Base-by-base conservation (phyloP, 148 eudicot species). In the Drosera capensis region DNA sequence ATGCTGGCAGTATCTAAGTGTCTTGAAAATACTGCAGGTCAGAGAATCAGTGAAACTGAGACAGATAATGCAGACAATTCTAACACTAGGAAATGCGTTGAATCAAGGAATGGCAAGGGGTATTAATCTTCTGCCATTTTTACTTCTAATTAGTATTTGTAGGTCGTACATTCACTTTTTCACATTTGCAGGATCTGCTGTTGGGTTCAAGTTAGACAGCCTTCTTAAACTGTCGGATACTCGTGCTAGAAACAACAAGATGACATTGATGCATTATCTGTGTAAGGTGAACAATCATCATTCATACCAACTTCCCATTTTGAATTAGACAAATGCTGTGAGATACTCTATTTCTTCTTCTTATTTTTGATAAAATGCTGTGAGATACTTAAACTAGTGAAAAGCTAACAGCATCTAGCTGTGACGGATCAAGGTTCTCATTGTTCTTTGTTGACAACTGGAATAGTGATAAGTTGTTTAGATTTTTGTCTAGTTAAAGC, bases 61-160 rank as follows among this genome's bases (percentile, higher is more conserved):
- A 45, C 93, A 90, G 61, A 70, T 90, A 60, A 90, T 90, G 97
- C 95, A 80, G 58, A 90, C 97, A n/a, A 90, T 90, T 53, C 73
- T 90, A 45, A 90, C 93, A 35, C 65, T 90, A 63, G 97, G 97
- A 52, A 90, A 90, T 65, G 97, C 97, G 62, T 59, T 90, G 62
- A 90, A 90, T 60, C 97, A 90, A 77, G 97, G 97, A 65, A 90
- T 95, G 61, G 93, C 97, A 36, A 75, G 97, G 72, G 97, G 97
- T 84, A 80, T 20, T 17, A 14, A 13, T 54, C 46, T n/a, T n/a
- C n/a, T n/a, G 2, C 30, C 12, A 41, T 2, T 7, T 11, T 47
- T 43, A 41, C 24, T 26, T 20, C 39, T 54, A 18, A 46, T 18
- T 30, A 25, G 45, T 39, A 14, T 25, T 40, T 56, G 37, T 24